A percentile compares a stretch with the other conserved stretches of the same genome.
Conservation (phyloP, 139 green algal species). For the Micractinium conductrix region DNA sequence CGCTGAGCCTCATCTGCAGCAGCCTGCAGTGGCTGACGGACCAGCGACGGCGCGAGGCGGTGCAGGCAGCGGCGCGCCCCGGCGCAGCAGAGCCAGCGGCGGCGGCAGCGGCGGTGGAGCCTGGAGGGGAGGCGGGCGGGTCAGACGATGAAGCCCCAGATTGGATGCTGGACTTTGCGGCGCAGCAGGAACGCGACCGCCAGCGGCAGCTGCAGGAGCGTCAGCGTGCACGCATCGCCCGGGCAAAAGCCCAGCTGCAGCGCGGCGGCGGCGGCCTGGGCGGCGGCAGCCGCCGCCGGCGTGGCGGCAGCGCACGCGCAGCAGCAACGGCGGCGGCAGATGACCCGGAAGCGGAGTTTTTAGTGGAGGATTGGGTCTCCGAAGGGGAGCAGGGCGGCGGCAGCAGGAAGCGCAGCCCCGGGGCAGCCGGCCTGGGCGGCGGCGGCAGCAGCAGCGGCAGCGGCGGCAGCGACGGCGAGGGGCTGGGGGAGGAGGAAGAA, state of each 20-base stretch:
- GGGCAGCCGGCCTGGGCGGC: not conserved
- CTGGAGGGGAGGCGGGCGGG: not conserved
- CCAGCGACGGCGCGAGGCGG: conserved; percentile 29
- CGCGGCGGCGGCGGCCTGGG: not conserved
- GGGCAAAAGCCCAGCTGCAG: not conserved
- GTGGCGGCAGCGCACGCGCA: not conserved
- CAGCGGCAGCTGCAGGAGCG: conserved; percentile 7
- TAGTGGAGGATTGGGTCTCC: conserved; percentile 31
- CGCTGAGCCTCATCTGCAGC: conserved; percentile 91
- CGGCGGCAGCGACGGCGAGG: not conserved
- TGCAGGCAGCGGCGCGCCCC: conserved; percentile 1
- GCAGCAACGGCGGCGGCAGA: not conserved
- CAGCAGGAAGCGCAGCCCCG: not conserved
- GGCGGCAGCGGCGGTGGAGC: conserved; percentile 7
- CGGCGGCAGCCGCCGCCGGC: too few species aligned
- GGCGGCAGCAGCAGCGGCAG: conserved; percentile 30
- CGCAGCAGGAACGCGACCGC: conserved; percentile 40
- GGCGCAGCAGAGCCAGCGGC: too few species aligned
- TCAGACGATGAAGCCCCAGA: conserved; percentile 56
- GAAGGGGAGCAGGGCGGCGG: not conserved
- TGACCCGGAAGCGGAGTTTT: conserved; percentile 26
- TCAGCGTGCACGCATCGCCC: not conserved
- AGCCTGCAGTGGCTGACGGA: conserved; percentile 83
- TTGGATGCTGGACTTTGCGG: conserved; percentile 64
- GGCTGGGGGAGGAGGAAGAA: conserved; percentile 27